A percentile compares a stretch with the other conserved stretches of the same genome.
Evolutionary conservation across 1,284 basidiomycete species (phyloP).

Genomic region (Ustilago trichophora): DNA sequence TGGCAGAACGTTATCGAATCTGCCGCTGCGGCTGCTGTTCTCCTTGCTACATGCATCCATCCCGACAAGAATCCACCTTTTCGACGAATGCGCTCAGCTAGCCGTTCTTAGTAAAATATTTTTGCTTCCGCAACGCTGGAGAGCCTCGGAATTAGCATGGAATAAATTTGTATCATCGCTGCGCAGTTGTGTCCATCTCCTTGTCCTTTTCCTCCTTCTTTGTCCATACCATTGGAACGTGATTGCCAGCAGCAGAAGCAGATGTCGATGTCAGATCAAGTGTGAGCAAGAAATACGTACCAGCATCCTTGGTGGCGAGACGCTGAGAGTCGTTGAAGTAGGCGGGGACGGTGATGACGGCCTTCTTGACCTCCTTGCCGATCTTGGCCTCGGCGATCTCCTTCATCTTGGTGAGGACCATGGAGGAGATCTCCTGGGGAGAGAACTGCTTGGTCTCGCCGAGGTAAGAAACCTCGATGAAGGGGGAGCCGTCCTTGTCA

Average conservation of each 20-base stretch:
- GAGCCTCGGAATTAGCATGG: slow-evolving; percentile 66
- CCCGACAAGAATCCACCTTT: background rate
- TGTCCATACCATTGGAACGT: background rate
- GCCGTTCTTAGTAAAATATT: slow-evolving; percentile 59
- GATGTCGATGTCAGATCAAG: background rate
- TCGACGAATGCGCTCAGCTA: slow-evolving; percentile 49
- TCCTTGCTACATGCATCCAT: background rate
- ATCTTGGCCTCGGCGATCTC: slow-evolving; percentile 77
- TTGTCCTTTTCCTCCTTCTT: background rate
- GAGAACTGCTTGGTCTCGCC: slow-evolving; percentile 73
- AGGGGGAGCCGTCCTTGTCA: slow-evolving; percentile 72
- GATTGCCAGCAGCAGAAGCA: slow-evolving; percentile 1
- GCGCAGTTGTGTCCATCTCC: slow-evolving; percentile 27
- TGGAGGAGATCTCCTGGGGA: slow-evolving; percentile 85
- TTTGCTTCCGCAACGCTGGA: slow-evolving; percentile 51
- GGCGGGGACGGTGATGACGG: slow-evolving; percentile 76
- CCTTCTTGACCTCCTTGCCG: slow-evolving; percentile 74
- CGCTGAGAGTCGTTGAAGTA: slow-evolving; percentile 78
- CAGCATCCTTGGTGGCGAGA: slow-evolving; percentile 72
- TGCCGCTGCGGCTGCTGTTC: slow-evolving; percentile 5
- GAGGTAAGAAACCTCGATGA: slow-evolving; percentile 72
- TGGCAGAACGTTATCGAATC: no score
- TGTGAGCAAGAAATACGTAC: slow-evolving; percentile 48
- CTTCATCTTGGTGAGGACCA: slow-evolving; percentile 99
- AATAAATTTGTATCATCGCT: slow-evolving; percentile 63